phyloP scores from a whole-genome alignment of 495 filamentous ascomycete species.

The Talaromyces proteolyticus region DNA sequence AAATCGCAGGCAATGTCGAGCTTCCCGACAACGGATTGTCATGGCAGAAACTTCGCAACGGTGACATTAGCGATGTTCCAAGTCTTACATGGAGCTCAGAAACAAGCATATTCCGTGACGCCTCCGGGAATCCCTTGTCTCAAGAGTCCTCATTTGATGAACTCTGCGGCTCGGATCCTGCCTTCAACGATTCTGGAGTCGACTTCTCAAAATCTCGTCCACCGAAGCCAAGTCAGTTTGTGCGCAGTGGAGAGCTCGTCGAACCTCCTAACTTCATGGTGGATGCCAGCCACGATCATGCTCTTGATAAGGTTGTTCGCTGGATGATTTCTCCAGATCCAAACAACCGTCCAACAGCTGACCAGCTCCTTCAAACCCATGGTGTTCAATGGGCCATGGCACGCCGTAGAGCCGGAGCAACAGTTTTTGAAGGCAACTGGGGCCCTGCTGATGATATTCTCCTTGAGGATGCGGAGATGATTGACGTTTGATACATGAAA shows the following conservation, averaged over 20 bases:
- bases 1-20: slow-evolving; percentile 86
- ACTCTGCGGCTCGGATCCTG: slow-evolving; percentile 44
- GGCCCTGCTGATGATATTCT: slow-evolving; percentile 73
- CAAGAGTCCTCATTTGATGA: slow-evolving; percentile 43
- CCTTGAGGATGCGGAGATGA: slow-evolving; percentile 67
- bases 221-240: slow-evolving; percentile 22
- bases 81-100: slow-evolving; percentile 74
- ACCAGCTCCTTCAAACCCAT: slow-evolving; percentile 60
- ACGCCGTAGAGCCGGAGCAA: slow-evolving; percentile 76
- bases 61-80: slow-evolving; percentile 81
- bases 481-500: slow-evolving; percentile 52
- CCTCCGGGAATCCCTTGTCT: slow-evolving; percentile 60
- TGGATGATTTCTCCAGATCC: slow-evolving; percentile 84
- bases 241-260: slow-evolving; percentile 59
- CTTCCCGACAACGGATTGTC: slow-evolving; percentile 86
- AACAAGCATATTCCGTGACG: slow-evolving; percentile 64
- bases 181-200: slow-evolving; percentile 35
- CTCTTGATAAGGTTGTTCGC: slow-evolving; percentile 76
- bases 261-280: slow-evolving; percentile 84
- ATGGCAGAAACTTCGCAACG: slow-evolving; percentile 82
- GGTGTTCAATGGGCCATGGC: slow-evolving; percentile 70
- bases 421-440: slow-evolving; percentile 93
- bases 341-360: slow-evolving; percentile 62
- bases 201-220: slow-evolving; percentile 18
- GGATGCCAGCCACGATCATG: slow-evolving; percentile 57